Conservation (phyloP, 2,329 filamentous ascomycete genomes). For the Cadophora malorum region DNA sequence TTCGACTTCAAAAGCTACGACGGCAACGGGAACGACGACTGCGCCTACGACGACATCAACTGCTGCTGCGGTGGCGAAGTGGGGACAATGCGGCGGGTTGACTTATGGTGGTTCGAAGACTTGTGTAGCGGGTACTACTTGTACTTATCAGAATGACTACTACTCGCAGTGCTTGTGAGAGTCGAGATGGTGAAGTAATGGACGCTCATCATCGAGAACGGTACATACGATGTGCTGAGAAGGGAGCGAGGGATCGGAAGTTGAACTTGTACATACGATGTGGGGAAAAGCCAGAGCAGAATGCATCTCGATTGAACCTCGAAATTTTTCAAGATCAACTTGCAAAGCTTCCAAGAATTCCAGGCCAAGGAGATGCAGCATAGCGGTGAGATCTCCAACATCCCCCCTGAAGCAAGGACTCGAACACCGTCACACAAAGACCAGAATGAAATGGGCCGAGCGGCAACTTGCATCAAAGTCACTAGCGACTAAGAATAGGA, state of each 20-base stretch:
- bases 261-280: background rate
- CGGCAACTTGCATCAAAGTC: background rate
- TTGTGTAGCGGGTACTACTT: constrained; percentile 36
- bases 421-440: constrained; percentile 4
- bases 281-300: background rate
- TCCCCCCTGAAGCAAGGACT: background rate
- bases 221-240: background rate
- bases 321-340: too few relatives aligned
- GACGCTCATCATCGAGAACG: background rate
- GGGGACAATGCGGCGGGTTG: constrained; percentile 38
- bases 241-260: background rate
- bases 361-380: too few relatives aligned
- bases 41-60: constrained; percentile 18
- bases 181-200: too few relatives aligned
- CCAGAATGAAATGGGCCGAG: background rate
- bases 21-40: constrained; percentile 7
- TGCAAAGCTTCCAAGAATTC: too few relatives aligned
- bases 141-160: constrained; percentile 33
- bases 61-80: constrained; percentile 30
- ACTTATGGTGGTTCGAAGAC: constrained; percentile 30
- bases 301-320: too few relatives aligned
- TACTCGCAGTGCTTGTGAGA: constrained; percentile 28
- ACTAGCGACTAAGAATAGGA: background rate
- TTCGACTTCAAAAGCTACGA: background rate
- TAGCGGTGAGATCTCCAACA: background rate